Conservation (phyloP, 768 basidiomycete species). For the Boletus insuetus region DNA sequence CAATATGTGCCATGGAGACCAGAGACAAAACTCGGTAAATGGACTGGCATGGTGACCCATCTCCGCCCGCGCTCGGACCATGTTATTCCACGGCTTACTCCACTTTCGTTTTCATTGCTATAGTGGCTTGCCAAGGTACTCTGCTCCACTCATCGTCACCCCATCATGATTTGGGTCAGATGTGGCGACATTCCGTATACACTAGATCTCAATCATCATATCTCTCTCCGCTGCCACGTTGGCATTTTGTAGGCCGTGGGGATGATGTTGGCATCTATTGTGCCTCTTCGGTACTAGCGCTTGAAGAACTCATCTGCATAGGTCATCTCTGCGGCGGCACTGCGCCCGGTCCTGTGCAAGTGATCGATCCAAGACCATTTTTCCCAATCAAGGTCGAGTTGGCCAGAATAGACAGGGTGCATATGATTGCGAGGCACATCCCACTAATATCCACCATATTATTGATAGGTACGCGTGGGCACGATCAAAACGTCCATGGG, state of each 20-base stretch:
- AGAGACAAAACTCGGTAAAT: no score
- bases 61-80: no score
- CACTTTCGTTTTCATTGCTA: no score
- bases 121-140: no score
- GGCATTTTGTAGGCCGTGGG: background rate
- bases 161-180: no score
- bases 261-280: background rate
- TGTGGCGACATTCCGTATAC: no score
- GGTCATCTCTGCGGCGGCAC: background rate
- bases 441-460: conserved; percentile 7
- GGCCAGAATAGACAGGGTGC: background rate
- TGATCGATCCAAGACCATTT: background rate
- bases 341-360: background rate
- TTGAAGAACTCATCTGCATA: background rate
- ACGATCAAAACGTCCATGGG: background rate
- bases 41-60: no score
- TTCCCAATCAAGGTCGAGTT: conserved; percentile 1
- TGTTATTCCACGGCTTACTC: no score
- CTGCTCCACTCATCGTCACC: no score
- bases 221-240: no score
- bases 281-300: background rate
- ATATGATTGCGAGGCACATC: background rate
- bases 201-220: no score
- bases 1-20: no score
- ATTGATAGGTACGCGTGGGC: background rate